Conservation (phyloP, 208 protist genomes). For the Vickermania spadyakhi region DNA sequence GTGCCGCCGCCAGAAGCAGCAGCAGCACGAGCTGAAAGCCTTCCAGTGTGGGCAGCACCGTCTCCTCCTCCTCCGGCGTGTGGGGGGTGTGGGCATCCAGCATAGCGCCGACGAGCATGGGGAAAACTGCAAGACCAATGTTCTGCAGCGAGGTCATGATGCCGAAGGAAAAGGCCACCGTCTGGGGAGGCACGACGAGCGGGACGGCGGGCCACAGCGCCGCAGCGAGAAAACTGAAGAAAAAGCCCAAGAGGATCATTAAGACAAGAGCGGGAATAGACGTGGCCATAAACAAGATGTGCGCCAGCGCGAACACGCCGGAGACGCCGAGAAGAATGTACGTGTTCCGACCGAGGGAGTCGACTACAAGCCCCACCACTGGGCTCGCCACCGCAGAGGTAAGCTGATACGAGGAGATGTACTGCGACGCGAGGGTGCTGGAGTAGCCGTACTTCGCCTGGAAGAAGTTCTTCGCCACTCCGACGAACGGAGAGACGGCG, state of each 20-base stretch:
- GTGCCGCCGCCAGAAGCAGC: slow-evolving; percentile 37
- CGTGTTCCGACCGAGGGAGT: slow-evolving; percentile 71
- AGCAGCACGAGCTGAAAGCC: slow-evolving; percentile 54
- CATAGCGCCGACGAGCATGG: slow-evolving; percentile 49
- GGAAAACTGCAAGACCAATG: slow-evolving; percentile 66
- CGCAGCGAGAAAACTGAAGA: slow-evolving; percentile 84
- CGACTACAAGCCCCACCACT: slow-evolving; percentile 72
- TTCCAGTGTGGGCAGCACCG: slow-evolving; percentile 22
- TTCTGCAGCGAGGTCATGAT: slow-evolving; percentile 90
- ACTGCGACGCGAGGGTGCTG: slow-evolving; percentile 32
- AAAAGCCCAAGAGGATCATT: slow-evolving; percentile 70
- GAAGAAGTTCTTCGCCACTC: slow-evolving; percentile 74
- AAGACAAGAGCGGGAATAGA: slow-evolving; percentile 48
- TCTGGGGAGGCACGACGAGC: slow-evolving; percentile 49
- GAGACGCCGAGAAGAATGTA: slow-evolving; percentile 54
- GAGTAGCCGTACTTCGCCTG: slow-evolving; percentile 78
- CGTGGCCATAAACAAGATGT: slow-evolving; percentile 72
- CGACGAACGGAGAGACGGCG: slow-evolving; percentile 81
- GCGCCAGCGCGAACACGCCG: slow-evolving; percentile 36
- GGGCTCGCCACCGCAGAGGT: slow-evolving; percentile 69
- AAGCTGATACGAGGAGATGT: slow-evolving; percentile 84
- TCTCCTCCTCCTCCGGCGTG: slow-evolving; percentile 5
- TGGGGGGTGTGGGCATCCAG: slow-evolving; percentile 44
- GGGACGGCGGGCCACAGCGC: slow-evolving; percentile 85
- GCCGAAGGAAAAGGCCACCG: slow-evolving; percentile 81